These are phyloP conservation scores for Cenococcum geophilum DNA, from an alignment of 495 filamentous ascomycete genomes.

Conservation along the genomic window DNA sequence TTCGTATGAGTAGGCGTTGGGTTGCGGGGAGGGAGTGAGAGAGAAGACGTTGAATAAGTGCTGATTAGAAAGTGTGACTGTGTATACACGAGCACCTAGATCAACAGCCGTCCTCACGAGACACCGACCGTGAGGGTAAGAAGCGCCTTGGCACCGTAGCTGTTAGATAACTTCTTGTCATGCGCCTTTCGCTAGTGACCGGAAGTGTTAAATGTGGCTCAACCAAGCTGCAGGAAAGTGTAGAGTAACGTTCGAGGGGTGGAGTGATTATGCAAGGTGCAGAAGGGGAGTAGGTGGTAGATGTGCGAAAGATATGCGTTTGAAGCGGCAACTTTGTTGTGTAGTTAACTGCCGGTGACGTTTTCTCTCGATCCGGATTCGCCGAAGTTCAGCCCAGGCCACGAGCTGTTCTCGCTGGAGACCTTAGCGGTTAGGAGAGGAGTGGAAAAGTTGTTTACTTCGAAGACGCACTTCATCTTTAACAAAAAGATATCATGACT, in stretches of 20 bases:
- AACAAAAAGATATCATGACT: too few relatives aligned
- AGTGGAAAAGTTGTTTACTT: too few relatives aligned
- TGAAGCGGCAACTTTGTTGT: neutral
- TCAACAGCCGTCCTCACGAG: slow-evolving; percentile 10
- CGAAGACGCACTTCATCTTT: too few relatives aligned
- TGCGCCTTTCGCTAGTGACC: slow-evolving; percentile 20
- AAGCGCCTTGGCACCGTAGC: slow-evolving; percentile 5
- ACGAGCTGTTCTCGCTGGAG: too few relatives aligned
- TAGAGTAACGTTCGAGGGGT: neutral
- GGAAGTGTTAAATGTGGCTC: slow-evolving; percentile 12
- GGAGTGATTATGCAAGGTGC: neutral
- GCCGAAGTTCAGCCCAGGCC: too few relatives aligned
- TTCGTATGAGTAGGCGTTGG: neutral
- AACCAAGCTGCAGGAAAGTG: slow-evolving; percentile 10
- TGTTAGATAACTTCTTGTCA: slow-evolving; percentile 14
- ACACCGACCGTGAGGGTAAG: neutral
- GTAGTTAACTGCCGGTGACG: slow-evolving; percentile 4
- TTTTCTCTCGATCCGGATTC: neutral
- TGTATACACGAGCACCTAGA: slow-evolving; percentile 1
- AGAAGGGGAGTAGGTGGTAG: neutral
- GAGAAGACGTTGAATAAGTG: neutral
- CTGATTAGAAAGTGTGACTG: neutral
- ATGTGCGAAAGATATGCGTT: neutral
- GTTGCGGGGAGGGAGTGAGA: neutral
- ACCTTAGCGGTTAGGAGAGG: too few relatives aligned